Base-by-base conservation (phyloP, 164 flowering plant genomes). In the Taxillus chinensis region DNA sequence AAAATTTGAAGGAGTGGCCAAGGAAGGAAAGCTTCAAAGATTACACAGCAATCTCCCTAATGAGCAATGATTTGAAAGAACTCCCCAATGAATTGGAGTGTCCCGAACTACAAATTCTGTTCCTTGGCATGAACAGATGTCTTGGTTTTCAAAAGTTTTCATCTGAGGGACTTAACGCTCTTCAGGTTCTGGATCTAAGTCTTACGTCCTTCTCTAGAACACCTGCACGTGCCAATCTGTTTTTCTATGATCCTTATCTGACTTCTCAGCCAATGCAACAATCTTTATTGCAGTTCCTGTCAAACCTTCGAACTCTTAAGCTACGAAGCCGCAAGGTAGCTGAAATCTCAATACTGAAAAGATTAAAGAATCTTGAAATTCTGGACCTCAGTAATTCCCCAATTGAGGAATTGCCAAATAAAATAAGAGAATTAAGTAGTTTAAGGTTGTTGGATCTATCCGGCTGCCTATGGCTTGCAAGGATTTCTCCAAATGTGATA, bases 81-180 rank as follows among this genome's bases (percentile, higher is more conserved):
- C 69, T 70, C 51, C 60, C 57, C 27, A 62, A 50, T 7, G 45
- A 5, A 4, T 45, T 62, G 58, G 43, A 56, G 3, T 56, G 65
- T 10, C 70, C 66, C 5, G 6, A 62, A 5, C 58, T 68, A 2
- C n/a, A 62, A 0, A 48, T 51, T n/a, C 62, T 57, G 16, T 17
- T 57, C 3, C 10, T 70, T 16, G 27, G 14, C 2, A 10, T 27
- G 2, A 16, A 50, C 5, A 1, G 3, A 8, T 39, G 42, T 11
- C 4, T 37, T 7, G 10, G 17, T 4, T 65, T 65, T 10, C 62
- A 61, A 8, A 45, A 49, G 2, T 15, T 1, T 39, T 70, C 62
- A 58, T 70, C 65, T 57, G 53, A 57, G 38, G n/a, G 50, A 38
- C 56, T 65, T 65, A 62, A 62, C 39, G 13, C 58, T 17, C 68